Conservation (phyloP, 805 yeast species). For the Cephaloascus fragrans region DNA sequence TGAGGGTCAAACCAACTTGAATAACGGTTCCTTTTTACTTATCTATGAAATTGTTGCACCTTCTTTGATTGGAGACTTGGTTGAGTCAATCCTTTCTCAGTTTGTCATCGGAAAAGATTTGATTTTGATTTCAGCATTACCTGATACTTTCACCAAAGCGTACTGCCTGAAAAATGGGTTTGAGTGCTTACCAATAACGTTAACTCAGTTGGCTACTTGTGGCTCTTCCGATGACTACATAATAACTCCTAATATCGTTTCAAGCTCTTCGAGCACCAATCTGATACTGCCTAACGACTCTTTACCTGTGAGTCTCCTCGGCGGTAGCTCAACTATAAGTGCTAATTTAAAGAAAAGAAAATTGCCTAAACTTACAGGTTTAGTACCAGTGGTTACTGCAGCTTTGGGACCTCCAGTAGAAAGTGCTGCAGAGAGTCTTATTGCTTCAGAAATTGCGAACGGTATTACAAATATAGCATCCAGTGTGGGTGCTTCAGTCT, state of each 20-base stretch:
- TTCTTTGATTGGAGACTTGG: background rate
- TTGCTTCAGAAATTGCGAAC: too few species aligned
- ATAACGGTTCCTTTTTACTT: background rate
- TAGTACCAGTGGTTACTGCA: too few species aligned
- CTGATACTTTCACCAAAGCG: background rate
- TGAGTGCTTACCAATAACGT: background rate
- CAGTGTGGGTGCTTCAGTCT: too few species aligned
- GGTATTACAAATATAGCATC: too few species aligned
- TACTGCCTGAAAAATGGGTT: background rate
- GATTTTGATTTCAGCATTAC: background rate
- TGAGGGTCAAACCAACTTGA: background rate
- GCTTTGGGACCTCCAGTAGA: too few species aligned
- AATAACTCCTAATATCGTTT: background rate
- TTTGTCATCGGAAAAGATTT: background rate
- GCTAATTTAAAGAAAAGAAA: too few species aligned
- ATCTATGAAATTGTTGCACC: background rate
- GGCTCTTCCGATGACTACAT: background rate
- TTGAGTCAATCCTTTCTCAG: background rate
- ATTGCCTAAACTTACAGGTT: too few species aligned
- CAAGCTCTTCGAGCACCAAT: background rate
- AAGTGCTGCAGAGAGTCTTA: too few species aligned
- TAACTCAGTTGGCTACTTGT: background rate
- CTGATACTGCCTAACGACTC: background rate
- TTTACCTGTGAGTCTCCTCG: background rate
- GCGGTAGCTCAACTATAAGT: too few species aligned